Conservation (phyloP, 208 protist genomes). For the Acanthamoeba culbertsoni region DNA sequence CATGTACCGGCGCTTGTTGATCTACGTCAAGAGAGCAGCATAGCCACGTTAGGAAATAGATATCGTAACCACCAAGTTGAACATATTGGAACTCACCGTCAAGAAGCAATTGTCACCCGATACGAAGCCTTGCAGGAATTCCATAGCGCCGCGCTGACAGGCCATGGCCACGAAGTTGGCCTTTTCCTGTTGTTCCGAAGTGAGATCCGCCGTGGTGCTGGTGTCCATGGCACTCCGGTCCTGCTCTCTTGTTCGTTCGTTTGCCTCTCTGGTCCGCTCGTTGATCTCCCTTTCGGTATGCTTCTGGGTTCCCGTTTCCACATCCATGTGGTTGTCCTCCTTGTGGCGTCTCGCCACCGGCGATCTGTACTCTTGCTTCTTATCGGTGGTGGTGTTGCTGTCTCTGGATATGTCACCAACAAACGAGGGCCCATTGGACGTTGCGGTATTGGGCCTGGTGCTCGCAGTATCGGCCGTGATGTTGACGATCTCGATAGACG, state of each 20-base stretch:
- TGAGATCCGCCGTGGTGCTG: not conserved
- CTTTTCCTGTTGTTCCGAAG: not conserved
- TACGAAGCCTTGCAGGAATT: not conserved
- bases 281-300: not conserved
- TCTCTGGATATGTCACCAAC: not conserved
- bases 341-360: not conserved
- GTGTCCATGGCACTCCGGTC: not conserved
- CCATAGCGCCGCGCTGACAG: not conserved
- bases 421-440: not conserved
- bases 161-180: not conserved
- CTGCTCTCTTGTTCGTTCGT: constrained; percentile 10
- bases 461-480: not conserved
- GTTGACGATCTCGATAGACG: not conserved
- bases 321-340: not conserved
- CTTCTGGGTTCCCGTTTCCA: not conserved
- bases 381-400: not conserved
- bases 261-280: not conserved
- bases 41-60: no score
- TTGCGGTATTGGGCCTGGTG: not conserved
- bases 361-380: not conserved
- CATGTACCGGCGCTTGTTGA: constrained; percentile 77
- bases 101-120: not conserved
- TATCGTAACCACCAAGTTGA: no score
- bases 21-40: no score
- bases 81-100: no score